These are phyloP conservation scores for Boletus huronensis DNA, from an alignment of 768 basidiomycete genomes.

Conservation along the genomic window DNA sequence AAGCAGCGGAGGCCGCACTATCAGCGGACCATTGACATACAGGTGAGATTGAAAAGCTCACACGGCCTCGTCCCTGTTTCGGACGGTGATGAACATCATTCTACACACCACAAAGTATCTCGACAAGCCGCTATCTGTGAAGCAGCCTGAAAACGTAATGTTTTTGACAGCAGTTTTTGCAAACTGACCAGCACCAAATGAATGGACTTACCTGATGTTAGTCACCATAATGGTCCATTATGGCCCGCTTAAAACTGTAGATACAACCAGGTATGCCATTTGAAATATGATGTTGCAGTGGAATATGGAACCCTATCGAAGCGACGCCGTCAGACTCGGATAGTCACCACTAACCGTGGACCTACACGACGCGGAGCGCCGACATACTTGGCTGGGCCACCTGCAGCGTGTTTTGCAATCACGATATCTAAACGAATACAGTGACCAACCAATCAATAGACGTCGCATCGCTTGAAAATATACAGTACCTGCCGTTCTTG, in stretches of 20 bases:
- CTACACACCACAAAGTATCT: not conserved
- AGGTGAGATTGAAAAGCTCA: not conserved
- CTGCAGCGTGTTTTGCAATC: not conserved
- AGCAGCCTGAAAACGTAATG: too few relatives aligned
- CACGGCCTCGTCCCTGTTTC: not conserved
- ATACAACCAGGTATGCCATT: too few relatives aligned
- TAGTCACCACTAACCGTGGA: not conserved
- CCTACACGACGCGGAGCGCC: not conserved
- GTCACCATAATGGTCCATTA: too few relatives aligned
- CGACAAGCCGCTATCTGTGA: too few relatives aligned
- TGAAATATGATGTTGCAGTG: not conserved
- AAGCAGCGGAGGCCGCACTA: constrained; percentile 1
- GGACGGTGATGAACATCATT: not conserved
- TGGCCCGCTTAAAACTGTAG: too few relatives aligned
- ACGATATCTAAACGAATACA: not conserved
- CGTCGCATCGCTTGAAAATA: too few relatives aligned
- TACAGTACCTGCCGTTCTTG: not conserved
- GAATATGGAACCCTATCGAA: not conserved
- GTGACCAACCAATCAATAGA: not conserved
- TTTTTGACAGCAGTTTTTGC: too few relatives aligned
- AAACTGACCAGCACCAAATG: too few relatives aligned
- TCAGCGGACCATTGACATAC: not conserved
- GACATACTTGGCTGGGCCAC: too few relatives aligned
- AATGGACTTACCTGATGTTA: too few relatives aligned
- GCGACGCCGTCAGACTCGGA: not conserved